phyloP scores from a whole-genome alignment of 2,329 filamentous ascomycete genomes.

The Neofusicoccum ribis region DNA sequence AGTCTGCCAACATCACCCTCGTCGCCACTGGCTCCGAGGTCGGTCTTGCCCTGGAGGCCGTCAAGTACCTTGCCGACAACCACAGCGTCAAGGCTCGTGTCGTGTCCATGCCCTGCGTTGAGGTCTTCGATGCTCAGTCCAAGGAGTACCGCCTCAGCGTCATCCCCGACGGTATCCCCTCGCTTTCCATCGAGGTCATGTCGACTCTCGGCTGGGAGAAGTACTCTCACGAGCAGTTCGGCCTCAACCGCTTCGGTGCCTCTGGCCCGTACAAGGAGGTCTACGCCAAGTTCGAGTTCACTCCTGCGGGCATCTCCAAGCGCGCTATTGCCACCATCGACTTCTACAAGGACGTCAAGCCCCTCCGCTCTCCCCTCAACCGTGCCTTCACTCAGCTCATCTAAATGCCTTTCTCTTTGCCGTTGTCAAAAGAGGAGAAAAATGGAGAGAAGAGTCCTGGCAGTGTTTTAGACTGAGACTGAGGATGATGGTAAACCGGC shows the following conservation, averaged over 20 bases:
- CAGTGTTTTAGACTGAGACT: background rate
- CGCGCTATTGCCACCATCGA: conserved; percentile 87
- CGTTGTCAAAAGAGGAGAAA: conserved; percentile 4
- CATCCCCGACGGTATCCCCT: conserved; percentile 89
- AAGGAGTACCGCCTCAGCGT: conserved; percentile 95
- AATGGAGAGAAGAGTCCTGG: background rate
- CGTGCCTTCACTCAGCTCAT: conserved; percentile 97
- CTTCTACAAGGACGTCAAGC: conserved; percentile 95
- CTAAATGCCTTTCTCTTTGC: conserved; percentile 51
- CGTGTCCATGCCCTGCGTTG: conserved; percentile 93
- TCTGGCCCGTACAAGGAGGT: conserved; percentile 97
- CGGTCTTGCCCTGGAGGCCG: conserved; percentile 86
- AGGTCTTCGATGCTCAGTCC: conserved; percentile 90
- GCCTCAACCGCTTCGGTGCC: conserved; percentile 97
- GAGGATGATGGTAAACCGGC: background rate
- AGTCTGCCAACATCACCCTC: conserved; percentile 82
- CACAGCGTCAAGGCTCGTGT: conserved; percentile 85
- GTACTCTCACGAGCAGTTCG: conserved; percentile 99
- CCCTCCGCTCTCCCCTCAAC: conserved; percentile 88
- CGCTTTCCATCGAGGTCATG: conserved; percentile 94
- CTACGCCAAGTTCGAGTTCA: conserved; percentile 99
- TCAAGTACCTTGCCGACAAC: conserved; percentile 87
- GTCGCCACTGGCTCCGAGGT: conserved; percentile 97
- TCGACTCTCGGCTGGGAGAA: conserved; percentile 97
- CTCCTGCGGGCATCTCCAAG: conserved; percentile 93